Evolutionary conservation across 1,139 yeast species (phyloP), one percentile per base, ranked within the genome.

Genomic region (Protomyces gravidus): DNA sequence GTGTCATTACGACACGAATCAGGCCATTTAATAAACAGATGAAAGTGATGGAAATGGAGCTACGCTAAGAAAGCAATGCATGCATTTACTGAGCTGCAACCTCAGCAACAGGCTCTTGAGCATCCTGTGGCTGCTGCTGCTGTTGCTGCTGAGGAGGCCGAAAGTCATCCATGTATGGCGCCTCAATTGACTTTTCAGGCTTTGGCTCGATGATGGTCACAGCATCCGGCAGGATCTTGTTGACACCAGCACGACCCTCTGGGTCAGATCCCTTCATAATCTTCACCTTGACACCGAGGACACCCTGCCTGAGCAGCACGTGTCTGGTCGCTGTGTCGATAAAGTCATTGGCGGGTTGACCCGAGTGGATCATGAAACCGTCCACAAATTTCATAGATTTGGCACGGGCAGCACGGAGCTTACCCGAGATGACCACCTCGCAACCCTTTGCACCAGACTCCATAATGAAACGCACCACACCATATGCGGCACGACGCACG

Each of bases 391-490:
- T 92, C 95, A 92, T 95, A 74, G 97, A 86, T 87, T 92, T 92
- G 75, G 99, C 98, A 85, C 98, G 90, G 74, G 98, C 98, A 80
- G 97, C 98, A 84, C 97, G 89, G 79, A 94, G 86, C 83, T 92
- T 92, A 86, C 98, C 98, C 71, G 97, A 89, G 76, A 90, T 88
- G 72, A 92, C 97, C 78, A 90, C 97, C 82, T 92, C 97, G 75
- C 94, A 97, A 89, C 99, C 99, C 88, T 94, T 94, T 76, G 98
- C 99, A 80, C 98, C 98, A 69, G 97, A 89, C 80, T 90, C 97
- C 97, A 92, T 94, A 75, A 95, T 96, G 84, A 85, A 89, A 85
- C 98, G 90, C 80, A 94, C 95, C 73, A 94, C 97, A 89, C 98
- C 97, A 88, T 92, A 92, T 73, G 97, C 97, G 73, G 98, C 98